phyloP scores from a whole-genome alignment of 306 rosid species.

The Vigna reflexopilosa region DNA sequence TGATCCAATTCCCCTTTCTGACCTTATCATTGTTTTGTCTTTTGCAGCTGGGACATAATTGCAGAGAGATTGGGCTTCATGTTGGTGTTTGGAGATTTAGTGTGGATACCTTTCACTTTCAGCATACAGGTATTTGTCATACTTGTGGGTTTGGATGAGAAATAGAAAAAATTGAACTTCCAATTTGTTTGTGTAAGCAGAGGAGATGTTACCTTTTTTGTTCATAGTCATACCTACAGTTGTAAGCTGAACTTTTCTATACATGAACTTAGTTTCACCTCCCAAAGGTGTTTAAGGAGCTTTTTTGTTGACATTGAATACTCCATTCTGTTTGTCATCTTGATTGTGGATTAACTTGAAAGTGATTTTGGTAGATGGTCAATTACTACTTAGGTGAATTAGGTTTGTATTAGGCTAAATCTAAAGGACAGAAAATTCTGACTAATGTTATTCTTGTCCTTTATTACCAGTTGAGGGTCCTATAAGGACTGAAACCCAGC shows the following conservation, averaged over 20 bases:
- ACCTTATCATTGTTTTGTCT: constrained; percentile 27
- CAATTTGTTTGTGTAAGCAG: constrained; percentile 15
- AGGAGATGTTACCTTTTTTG: constrained; percentile 4
- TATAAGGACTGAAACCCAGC: too few species aligned
- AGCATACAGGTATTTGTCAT: constrained; percentile 76
- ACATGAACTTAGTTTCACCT: background rate
- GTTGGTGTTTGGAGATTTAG: constrained; percentile 98
- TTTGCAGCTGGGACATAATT: constrained; percentile 93
- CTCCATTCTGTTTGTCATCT: background rate
- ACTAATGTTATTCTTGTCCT: too few species aligned
- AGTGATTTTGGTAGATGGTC: too few species aligned
- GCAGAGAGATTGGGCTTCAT: constrained; percentile 97
- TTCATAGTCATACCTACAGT: constrained; percentile 11
- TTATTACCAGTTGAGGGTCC: too few species aligned
- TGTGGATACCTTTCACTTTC: constrained; percentile 97
- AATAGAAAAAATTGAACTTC: constrained; percentile 16
- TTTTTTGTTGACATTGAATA: background rate
- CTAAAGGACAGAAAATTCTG: too few species aligned
- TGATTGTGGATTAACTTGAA: background rate
- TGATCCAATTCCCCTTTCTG: constrained; percentile 25
- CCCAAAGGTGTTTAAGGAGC: background rate
- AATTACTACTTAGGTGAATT: too few species aligned
- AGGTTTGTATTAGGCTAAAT: too few species aligned
- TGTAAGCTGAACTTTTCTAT: constrained; percentile 1
- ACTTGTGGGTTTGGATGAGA: constrained; percentile 25